Percentiles rank a stretch among this genome's conserved stretches.
phyloP scores from a whole-genome alignment of 2,329 filamentous ascomycete species.

The Paraphoma sp. region DNA sequence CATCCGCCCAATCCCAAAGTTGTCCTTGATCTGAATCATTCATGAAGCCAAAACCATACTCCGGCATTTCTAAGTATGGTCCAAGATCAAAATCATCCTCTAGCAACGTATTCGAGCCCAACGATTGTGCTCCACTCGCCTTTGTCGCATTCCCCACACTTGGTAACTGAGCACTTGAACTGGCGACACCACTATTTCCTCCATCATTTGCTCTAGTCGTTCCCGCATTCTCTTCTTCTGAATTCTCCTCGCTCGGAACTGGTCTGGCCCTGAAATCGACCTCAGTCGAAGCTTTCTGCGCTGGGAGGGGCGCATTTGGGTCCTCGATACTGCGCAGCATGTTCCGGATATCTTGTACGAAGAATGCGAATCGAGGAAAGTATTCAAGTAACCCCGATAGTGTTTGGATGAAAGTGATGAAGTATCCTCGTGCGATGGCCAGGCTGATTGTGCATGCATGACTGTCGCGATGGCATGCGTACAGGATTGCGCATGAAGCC shows the following conservation, averaged over 20 bases:
- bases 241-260: not conserved
- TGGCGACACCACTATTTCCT: not conserved
- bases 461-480: constrained; percentile 19
- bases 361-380: constrained; percentile 10
- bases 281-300: constrained; percentile 7
- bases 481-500: constrained; percentile 19
- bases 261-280: constrained; percentile 13
- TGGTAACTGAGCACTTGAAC: not conserved
- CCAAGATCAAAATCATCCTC: not conserved
- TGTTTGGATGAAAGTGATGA: constrained; percentile 12
- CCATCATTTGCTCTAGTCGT: too few relatives aligned
- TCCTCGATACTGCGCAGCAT: constrained; percentile 17
- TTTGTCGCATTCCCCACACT: not conserved
- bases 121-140: not conserved
- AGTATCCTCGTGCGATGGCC: constrained; percentile 8
- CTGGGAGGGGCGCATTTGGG: constrained; percentile 6
- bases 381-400: not conserved
- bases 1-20: constrained; percentile 11
- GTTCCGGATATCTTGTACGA: constrained; percentile 14
- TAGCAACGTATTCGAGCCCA: not conserved
- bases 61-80: constrained; percentile 3
- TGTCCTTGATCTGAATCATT: constrained; percentile 7
- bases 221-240: not conserved
- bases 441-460: constrained; percentile 12
- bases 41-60: constrained; percentile 3